Evolutionary conservation across 106 monocot species (phyloP).

Genomic region (Ottelia alismoides): DNA sequence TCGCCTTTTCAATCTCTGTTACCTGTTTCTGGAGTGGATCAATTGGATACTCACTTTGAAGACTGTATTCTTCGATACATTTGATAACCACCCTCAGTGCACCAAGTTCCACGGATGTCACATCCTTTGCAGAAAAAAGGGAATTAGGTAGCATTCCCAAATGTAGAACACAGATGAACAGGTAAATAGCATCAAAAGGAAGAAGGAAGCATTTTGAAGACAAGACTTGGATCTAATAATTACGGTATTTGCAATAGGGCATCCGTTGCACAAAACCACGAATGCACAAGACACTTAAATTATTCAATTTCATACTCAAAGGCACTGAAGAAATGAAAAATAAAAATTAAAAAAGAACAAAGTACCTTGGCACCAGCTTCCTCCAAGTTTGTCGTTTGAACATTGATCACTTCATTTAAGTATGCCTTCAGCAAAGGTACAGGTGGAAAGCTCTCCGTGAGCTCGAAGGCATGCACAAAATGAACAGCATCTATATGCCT

Average conservation of each 20-base stretch:
- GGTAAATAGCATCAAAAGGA: too few species aligned
- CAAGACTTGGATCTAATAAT: not conserved
- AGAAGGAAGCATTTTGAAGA: not conserved
- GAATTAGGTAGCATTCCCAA: not conserved
- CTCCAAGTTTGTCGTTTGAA: slow-evolving; percentile 8
- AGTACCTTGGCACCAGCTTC: slow-evolving; percentile 17
- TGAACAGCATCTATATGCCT: slow-evolving; percentile 64
- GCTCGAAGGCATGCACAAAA: slow-evolving; percentile 42
- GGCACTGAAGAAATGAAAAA: not conserved
- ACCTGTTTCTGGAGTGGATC: slow-evolving; percentile 38
- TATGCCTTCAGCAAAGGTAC: slow-evolving; percentile 39
- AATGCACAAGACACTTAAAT: not conserved
- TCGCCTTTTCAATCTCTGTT: slow-evolving; percentile 29
- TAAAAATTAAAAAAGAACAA: not conserved
- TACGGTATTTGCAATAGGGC: too few species aligned
- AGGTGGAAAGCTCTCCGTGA: slow-evolving; percentile 43
- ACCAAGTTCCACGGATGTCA: slow-evolving; percentile 10
- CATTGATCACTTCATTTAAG: slow-evolving; percentile 4
- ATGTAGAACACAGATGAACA: too few species aligned
- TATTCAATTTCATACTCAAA: not conserved
- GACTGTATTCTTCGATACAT: slow-evolving; percentile 57
- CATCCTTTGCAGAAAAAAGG: not conserved
- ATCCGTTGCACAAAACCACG: not conserved
- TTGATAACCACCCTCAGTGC: slow-evolving; percentile 32
- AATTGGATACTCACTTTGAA: slow-evolving; percentile 37